phyloP scores from a whole-genome alignment of 768 basidiomycete genomes.

The Mycena vulgaris region DNA sequence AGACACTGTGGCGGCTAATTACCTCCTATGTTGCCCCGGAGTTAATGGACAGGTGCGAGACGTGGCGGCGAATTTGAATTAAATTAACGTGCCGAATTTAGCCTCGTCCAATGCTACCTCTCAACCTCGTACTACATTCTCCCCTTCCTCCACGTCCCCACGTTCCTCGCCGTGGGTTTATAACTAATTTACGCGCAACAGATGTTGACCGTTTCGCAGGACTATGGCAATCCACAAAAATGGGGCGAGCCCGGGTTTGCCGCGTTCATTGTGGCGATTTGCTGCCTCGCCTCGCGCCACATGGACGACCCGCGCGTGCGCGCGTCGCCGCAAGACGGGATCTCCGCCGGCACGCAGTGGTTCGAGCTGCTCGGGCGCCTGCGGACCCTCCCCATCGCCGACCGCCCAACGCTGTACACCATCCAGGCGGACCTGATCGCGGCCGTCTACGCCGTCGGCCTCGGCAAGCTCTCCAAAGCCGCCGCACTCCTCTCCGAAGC shows the following conservation, averaged over 20 bases:
- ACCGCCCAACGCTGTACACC: conserved; percentile 92
- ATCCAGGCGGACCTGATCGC: conserved; percentile 93
- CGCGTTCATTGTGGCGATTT: conserved; percentile 93
- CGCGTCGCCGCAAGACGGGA: conserved; percentile 84
- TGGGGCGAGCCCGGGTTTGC: conserved; percentile 98
- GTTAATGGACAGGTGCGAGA: conserved; percentile 90
- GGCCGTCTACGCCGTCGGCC: conserved; percentile 93
- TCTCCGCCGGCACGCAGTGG: conserved; percentile 93
- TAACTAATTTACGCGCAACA: no score
- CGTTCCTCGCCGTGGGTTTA: conserved; percentile 81
- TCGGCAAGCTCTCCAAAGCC: conserved; percentile 90
- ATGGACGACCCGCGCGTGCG: conserved; percentile 94
- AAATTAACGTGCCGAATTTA: conserved; percentile 43
- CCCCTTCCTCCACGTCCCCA: conserved; percentile 93
- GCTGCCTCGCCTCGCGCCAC: conserved; percentile 92
- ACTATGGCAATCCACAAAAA: conserved; percentile 94
- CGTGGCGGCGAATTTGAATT: conserved; percentile 19
- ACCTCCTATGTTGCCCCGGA: conserved; percentile 91
- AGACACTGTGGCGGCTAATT: conserved; percentile 89
- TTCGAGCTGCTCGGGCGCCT: conserved; percentile 91
- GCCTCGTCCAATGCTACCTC: conserved; percentile 86
- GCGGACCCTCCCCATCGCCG: conserved; percentile 90
- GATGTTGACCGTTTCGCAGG: no score
- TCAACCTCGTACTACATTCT: conserved; percentile 95
- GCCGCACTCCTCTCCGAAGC: conserved; percentile 82